Conservation (phyloP, 257 asterid genomes). For the Plantago major region DNA sequence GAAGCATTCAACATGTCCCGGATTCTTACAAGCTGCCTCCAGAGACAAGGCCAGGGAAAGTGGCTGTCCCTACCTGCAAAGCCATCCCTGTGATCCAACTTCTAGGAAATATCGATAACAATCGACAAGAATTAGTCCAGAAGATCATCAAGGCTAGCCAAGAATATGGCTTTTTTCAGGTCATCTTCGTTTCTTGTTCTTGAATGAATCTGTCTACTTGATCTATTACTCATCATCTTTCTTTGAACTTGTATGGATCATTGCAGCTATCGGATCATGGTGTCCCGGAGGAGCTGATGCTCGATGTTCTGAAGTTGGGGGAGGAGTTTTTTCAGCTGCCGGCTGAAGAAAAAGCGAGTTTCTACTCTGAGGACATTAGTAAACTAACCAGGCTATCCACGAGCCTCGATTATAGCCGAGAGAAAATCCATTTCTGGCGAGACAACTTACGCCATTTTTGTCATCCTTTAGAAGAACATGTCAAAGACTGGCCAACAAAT, state of each 20-base stretch:
- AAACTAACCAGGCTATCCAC: constrained; percentile 28
- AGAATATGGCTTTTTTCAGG: constrained; percentile 60
- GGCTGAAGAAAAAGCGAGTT: constrained; percentile 19
- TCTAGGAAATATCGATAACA: constrained; percentile 4
- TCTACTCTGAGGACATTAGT: constrained; percentile 10
- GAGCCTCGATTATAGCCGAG: constrained; percentile 18
- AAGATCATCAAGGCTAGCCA: constrained; percentile 42
- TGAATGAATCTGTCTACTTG: not conserved
- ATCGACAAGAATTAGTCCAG: constrained; percentile 23
- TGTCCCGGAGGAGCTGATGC: constrained; percentile 16
- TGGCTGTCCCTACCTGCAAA: constrained; percentile 25
- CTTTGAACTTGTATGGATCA: not conserved
- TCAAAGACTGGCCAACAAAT: constrained; percentile 29
- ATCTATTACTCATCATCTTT: not conserved
- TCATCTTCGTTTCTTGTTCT: not conserved
- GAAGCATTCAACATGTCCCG: constrained; percentile 32
- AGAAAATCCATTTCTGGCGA: constrained; percentile 29
- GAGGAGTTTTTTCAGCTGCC: constrained; percentile 31
- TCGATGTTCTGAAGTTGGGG: constrained; percentile 12
- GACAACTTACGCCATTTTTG: constrained; percentile 25
- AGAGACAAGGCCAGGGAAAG: constrained; percentile 45
- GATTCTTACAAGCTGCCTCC: constrained; percentile 49
- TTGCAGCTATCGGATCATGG: constrained; percentile 37
- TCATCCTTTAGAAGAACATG: constrained; percentile 25
- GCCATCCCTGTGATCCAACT: constrained; percentile 46